Evolutionary conservation across 108 stramenopile genomes (phyloP), one percentile per base, ranked within the genome.

Genomic region (Craspedostauros australis): DNA sequence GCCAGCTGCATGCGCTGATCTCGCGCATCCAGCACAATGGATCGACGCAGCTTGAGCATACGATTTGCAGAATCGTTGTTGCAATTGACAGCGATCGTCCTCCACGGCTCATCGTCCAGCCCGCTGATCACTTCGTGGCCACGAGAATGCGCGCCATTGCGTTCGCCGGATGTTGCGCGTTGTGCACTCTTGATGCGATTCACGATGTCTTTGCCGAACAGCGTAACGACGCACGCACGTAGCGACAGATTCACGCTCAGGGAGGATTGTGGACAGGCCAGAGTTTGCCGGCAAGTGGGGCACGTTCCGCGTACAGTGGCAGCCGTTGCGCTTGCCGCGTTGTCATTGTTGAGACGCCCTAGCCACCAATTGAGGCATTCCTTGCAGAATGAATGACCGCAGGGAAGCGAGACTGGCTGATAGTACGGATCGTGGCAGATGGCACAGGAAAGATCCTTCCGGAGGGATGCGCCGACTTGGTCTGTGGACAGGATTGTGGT

Each of bases 311-410:
- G 28, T n/a, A n/a, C n/a, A n/a, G n/a, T n/a, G n/a, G n/a, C n/a
- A n/a, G n/a, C n/a, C n/a, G 23, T 32, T 48, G 28, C 23, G 30
- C 16, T 62, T 70, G 44, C 21, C 26, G 5, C 11, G 46, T 48
- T 26, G 24, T 6, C 9, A 27, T 12, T 41, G 6, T 19, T 30
- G 20, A 28, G 25, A 18, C 44, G 56, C 11, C 65, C 46, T 19
- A 64, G 29, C 81, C 81, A 82, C 81, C 77, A 82, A n/a, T 60
- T 59, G 26, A 82, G 42, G 39, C 84, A 86, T 7, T 56, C 62
- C 7, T 68, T 39, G 38, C 84, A 86, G 51, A 86, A 86, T 38
- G 84, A 75, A 67, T 86, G 84, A 1, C 84, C 84, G 39, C 84
- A 86, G 4, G 46, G 16, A 41, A 86, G 46, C 1, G 72, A 77